Percentiles rank a stretch among this genome's conserved stretches.
Evolutionary conservation across 2,329 filamentous ascomycete species (phyloP).

Genomic region (Colletotrichum phormii): DNA sequence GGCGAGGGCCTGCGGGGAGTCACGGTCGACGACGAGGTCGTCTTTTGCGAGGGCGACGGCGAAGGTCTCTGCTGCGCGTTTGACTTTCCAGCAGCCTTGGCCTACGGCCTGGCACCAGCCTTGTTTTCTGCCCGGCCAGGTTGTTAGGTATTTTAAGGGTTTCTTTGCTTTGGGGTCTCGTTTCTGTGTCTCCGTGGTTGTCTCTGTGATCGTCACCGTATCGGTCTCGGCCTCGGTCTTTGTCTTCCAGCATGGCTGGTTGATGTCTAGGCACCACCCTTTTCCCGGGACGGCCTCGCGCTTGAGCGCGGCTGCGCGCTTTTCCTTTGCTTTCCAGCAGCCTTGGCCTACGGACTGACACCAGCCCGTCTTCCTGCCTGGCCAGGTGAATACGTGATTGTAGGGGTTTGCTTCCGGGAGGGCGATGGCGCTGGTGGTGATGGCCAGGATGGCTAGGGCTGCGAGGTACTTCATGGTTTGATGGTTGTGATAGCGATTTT

Average conservation of each 20-base stretch:
- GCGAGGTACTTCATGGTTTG: neutral
- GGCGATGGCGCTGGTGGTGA: neutral
- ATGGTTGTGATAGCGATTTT: neutral
- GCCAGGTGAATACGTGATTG: neutral
- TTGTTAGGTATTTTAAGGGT: too few species aligned
- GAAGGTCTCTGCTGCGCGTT: slow-evolving; percentile 52
- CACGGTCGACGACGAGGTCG: slow-evolving; percentile 38
- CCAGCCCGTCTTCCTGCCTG: neutral
- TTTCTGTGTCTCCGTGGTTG: too few species aligned
- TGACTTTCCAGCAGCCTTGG: slow-evolving; percentile 53
- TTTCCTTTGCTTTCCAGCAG: neutral
- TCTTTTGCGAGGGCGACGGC: slow-evolving; percentile 42
- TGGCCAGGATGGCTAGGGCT: neutral
- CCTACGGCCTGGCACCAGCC: neutral
- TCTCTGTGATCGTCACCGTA: too few species aligned
- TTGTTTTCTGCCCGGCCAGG: too few species aligned
- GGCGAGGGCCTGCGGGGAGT: slow-evolving; percentile 41
- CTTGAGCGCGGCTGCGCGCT: neutral
- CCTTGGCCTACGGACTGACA: neutral
- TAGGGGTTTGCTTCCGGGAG: neutral
- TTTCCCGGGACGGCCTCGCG: too few species aligned
- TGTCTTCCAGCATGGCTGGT: too few species aligned
- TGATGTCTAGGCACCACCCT: too few species aligned
- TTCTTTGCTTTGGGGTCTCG: too few species aligned
- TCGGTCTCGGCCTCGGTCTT: too few species aligned